These are phyloP conservation scores for Trypanosoma platydactyli DNA, from an alignment of 208 protist genomes.

Conservation along the genomic window DNA sequence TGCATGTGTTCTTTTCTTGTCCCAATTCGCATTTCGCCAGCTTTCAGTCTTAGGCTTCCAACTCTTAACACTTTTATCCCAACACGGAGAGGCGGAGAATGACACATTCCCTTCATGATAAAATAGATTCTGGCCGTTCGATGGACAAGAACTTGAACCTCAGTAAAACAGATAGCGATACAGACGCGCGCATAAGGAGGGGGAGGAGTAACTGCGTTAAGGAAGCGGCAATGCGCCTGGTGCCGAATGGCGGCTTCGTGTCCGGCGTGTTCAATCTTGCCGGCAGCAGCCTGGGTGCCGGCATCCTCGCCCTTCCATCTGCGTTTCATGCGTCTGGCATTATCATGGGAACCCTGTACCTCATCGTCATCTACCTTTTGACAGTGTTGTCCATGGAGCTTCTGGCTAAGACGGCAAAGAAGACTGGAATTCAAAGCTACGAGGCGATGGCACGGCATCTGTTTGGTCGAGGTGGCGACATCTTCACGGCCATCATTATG, in stretches of 20 bases:
- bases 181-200: too few relatives aligned
- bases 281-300: slow-evolving; percentile 23
- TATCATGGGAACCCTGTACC: slow-evolving; percentile 9
- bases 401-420: slow-evolving; percentile 14
- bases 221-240: too few relatives aligned
- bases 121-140: too few relatives aligned
- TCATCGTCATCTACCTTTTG: slow-evolving; percentile 14
- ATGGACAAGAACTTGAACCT: too few relatives aligned
- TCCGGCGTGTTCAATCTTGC: slow-evolving; percentile 22
- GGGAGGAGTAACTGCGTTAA: too few relatives aligned
- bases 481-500: slow-evolving; percentile 34
- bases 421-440: slow-evolving; percentile 9
- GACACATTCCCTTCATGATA: too few relatives aligned
- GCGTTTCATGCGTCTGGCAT: slow-evolving; percentile 25
- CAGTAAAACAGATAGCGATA: too few relatives aligned
- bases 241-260: slow-evolving; percentile 16
- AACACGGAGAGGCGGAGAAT: too few relatives aligned
- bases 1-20: too few relatives aligned
- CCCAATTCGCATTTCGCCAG: too few relatives aligned
- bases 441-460: slow-evolving; percentile 20
- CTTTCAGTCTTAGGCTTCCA: too few relatives aligned
- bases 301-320: slow-evolving; percentile 23
- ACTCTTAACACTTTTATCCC: too few relatives aligned
- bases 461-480: slow-evolving; percentile 34
- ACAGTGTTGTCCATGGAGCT: slow-evolving; percentile 27